Base-by-base conservation (phyloP, 2,329 filamentous ascomycete species). In the Xylaria sp. region DNA sequence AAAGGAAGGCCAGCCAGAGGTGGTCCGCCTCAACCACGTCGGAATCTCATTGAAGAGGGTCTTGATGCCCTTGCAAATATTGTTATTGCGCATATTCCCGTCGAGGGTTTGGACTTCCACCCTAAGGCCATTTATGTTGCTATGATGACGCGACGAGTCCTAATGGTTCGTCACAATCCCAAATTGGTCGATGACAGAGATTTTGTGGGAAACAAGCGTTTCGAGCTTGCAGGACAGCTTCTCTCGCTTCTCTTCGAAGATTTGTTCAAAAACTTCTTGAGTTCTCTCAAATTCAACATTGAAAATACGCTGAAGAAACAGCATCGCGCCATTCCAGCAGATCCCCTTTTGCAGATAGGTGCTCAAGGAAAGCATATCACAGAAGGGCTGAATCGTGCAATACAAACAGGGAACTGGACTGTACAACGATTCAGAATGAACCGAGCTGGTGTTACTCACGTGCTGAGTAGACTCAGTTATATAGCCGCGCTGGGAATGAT, bases 351-450 rank as follows among this genome's bases (percentile, higher is more conserved):
- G 40, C 90, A 96, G 72, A 90, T 99, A 70, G 89, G 88, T 69
- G 90, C 92, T 49, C 91, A 95, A 69, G 91, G 92, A 57, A 91
- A 91, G 69, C 89, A 90, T 71, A 98, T 99, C 70, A 96, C 94
- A 0, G 85, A 91, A 69, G 95, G 95, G 12, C 92, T 99, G 84
- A 96, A 97, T 76, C 88, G 96, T 64, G 94, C 95, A 7, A 97
- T 99, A 62, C 94, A 96, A 57, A 98, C 95, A 0, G 95, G 95
- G 19, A 99, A 99, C 74, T 99, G 95, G 95, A 97, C 86, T 66
- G 84, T 99, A 69, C 97, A 97, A 78, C 92, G 96, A 75, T 99
- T 99, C 82, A 93, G 94, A 77, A 99, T 99, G 95, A 96, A 98
- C 74, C 86, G 94, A 75, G 94, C 95, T 21, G 95, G 95, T 74